A percentile compares a stretch with the other conserved stretches of the same genome.
These are phyloP conservation scores for Penicillium dipodomyicola DNA, from an alignment of 495 filamentous ascomycete species.

Conservation along the genomic window DNA sequence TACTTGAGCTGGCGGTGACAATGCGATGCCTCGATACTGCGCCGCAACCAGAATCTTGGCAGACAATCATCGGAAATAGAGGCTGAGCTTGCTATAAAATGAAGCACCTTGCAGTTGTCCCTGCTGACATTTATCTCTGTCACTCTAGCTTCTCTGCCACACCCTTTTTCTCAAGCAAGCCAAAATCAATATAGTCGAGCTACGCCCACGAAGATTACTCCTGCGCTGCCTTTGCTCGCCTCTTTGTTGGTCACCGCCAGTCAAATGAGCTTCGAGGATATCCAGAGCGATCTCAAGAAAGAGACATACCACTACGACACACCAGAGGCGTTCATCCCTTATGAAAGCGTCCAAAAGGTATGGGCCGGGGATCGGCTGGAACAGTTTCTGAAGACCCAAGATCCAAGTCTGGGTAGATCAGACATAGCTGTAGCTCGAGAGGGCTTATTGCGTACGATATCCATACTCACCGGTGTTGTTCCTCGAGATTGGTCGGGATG, in stretches of 20 bases:
- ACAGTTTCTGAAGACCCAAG: background rate
- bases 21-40: background rate
- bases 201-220: background rate
- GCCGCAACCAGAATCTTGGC: background rate
- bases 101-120: background rate
- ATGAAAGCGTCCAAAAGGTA: background rate
- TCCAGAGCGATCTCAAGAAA: background rate
- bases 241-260: background rate
- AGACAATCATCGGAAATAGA: background rate
- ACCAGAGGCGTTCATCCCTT: background rate
- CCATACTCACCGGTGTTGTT: background rate
- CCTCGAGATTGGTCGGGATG: background rate
- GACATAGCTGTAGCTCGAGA: background rate
- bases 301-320: background rate
- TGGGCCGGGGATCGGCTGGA: conserved; percentile 4
- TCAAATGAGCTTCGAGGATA: background rate
- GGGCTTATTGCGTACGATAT: conserved; percentile 1
- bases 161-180: background rate
- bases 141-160: background rate
- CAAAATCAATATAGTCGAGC: background rate
- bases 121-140: background rate
- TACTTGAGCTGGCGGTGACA: background rate
- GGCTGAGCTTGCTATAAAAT: background rate
- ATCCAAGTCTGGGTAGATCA: background rate
- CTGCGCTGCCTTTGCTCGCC: background rate